Evolutionary conservation across 441 rosid species (phyloP), one percentile per base, ranked within the genome.

Genomic region (Pelargonium citronellum): DNA sequence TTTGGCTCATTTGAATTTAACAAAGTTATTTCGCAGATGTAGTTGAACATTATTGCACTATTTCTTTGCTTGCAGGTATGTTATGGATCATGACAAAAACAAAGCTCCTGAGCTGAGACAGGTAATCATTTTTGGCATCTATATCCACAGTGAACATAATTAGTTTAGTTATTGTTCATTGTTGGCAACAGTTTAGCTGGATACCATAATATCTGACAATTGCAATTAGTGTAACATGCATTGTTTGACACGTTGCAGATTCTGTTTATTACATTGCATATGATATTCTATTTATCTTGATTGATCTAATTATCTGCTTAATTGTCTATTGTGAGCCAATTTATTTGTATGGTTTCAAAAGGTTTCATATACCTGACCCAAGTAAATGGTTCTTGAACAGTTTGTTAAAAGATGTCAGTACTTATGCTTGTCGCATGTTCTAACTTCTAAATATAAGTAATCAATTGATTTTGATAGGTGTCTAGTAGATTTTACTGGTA

Each of bases 71-170:
- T 81, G 51, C 83, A 94, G 99, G 53, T 90, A 87, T 75, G 91
- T 87, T 44, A 89, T 91, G 99, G 97, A 94, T 63, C 89, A 84
- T 79, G 86, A 90, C 79, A 87, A 85, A 53, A 55, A 58, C 68
- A 73, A 73, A 64, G 71, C 71, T 46, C 64, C 76, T 5, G 76
- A 73, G 43, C 64, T 73, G 67, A 73, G 76, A 68, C 71, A 73
- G 76, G 76, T 73, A 44, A 61, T 58, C 19, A 19, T 58, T 11
- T 61, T 39, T 43, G 16, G 17, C 60, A 24, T 46, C 22, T 15
- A 62, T 53, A 3, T 73, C 16, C 15, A 19, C 57, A n/a, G 58
- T 2, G 20, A 49, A 22, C 61, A 34, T 34, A 15, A n/a, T 16
- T 51, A 4, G 58, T 51, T 16, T 51, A 51, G 58, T 51, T 51